Evolutionary conservation across 331 rosid genomes (phyloP), one percentile per base, ranked within the genome.

Genomic region (Phaseolus coccineus): DNA sequence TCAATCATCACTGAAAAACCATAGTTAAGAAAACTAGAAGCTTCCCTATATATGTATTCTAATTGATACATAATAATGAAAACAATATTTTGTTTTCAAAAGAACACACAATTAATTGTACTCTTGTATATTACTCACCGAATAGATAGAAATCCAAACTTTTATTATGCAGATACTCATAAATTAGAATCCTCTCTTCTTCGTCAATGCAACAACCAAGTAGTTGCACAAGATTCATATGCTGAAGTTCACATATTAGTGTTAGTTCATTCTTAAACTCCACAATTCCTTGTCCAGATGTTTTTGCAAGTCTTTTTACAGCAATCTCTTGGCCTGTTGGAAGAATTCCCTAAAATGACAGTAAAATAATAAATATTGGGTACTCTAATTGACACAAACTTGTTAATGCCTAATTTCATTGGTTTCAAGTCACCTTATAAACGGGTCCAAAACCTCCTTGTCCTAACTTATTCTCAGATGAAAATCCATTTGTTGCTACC

Each of bases 221-320:
- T 56, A 84, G 69, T 4, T 59, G 77, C 9, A 81, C 80, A 48
- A 77, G 77, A 81, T 80, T 76, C 13, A 8, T 56, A 30, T 81
- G 87, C 5, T 84, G 85, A 22, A 80, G 82, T 55, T 84, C 77
- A 71, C 55, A 46, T 71, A 84, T 66, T 0, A 77, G 42, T 2
- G 9, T 52, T 1, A 84, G 28, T 62, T 84, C 85, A 31, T 77
- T 84, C 48, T 65, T 76, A 30, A 84, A 84, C 47, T 84, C 80
- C 2, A 0, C 28, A 12, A 52, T 16, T 73, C 85, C 88, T 67
- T 81, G 88, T 16, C 37, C 8, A 2, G 83, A 85, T 6, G 63
- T 59, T 52, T 15, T 81, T 61, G 79, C 68, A n/a, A 85, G 84
- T 27, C 83, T 81, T 16, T 85, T 81, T 2, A 77, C 2, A 1